A percentile compares a stretch with the other conserved stretches of the same genome.
Evolutionary conservation across 768 basidiomycete genomes (phyloP).

Genomic region (Clitopilus passeckerianus): DNA sequence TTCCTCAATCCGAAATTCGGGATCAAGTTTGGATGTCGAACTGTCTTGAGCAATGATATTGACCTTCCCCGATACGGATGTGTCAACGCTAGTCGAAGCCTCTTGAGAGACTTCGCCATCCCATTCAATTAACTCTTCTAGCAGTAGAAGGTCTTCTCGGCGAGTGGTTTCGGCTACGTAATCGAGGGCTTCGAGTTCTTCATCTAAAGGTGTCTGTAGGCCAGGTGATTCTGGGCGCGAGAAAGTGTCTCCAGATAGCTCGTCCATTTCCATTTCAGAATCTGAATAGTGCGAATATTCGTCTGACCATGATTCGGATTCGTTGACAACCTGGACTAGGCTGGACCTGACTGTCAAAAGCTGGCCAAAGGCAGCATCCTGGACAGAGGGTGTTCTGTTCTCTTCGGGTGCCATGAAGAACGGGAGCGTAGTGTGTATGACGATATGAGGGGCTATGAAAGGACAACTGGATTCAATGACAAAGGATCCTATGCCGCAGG

Average conservation of each 20-base stretch:
- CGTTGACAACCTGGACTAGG: conserved; percentile 20
- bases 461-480: conserved; percentile 41
- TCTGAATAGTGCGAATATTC: background rate
- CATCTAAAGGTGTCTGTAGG: conserved; percentile 20
- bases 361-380: conserved; percentile 28
- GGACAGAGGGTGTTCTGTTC: conserved; percentile 29
- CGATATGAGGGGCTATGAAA: conserved; percentile 38
- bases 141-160: background rate
- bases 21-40: conserved; percentile 8
- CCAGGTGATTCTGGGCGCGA: conserved; percentile 14
- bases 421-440: conserved; percentile 20
- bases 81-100: background rate
- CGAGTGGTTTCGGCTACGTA: background rate
- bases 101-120: background rate
- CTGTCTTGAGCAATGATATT: conserved; percentile 2
- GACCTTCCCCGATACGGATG: background rate
- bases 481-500: conserved; percentile 20
- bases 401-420: conserved; percentile 26
- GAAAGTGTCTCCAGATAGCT: conserved; percentile 9
- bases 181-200: conserved; percentile 10
- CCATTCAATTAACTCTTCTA: conserved; percentile 6
- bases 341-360: conserved; percentile 25
- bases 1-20: conserved; percentile 21
- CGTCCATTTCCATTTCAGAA: conserved; percentile 3
- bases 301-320: conserved; percentile 3